Conservation (phyloP, 768 basidiomycete species). For the Boletus rubescentipes region DNA sequence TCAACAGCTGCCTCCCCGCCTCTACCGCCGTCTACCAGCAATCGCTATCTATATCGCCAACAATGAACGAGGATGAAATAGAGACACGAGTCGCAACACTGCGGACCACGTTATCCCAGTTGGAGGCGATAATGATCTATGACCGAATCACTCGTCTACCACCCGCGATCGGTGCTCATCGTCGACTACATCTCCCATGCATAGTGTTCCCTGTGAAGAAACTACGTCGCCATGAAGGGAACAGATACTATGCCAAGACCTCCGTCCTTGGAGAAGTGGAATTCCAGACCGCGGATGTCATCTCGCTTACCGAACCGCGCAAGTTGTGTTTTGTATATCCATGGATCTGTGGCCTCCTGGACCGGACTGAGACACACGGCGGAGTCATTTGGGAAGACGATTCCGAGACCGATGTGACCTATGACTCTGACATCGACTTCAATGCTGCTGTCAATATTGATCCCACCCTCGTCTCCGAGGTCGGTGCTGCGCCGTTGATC, state of each 20-base stretch:
- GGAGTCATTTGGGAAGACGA: constrained; percentile 7
- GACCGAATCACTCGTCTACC: constrained; percentile 7
- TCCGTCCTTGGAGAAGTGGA: constrained; percentile 7
- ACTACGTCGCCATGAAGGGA: background rate
- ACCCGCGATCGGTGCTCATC: constrained; percentile 3
- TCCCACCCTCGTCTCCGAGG: background rate
- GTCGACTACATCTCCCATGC: constrained; percentile 11
- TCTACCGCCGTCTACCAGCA: constrained; percentile 3
- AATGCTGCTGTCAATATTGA: constrained; percentile 3
- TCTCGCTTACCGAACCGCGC: constrained; percentile 3
- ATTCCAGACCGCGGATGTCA: constrained; percentile 4
- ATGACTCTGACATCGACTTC: constrained; percentile 8
- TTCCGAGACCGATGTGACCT: constrained; percentile 1
- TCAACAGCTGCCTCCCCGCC: constrained; percentile 8
- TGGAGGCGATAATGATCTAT: constrained; percentile 2
- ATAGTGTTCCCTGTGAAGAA: constrained; percentile 10
- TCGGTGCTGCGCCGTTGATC: background rate
- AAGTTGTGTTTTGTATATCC: constrained; percentile 11
- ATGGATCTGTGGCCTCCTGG: constrained; percentile 7
- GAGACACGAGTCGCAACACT: background rate
- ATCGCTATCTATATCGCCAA: background rate
- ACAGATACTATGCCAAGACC: constrained; percentile 5
- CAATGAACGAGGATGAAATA: background rate
- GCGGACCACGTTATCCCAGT: background rate
- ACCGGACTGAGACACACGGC: background rate